Percentiles rank a stretch among this genome's conserved stretches.
phyloP scores from a whole-genome alignment of 2,329 filamentous ascomycete genomes.

The Nigrospora oryzae region DNA sequence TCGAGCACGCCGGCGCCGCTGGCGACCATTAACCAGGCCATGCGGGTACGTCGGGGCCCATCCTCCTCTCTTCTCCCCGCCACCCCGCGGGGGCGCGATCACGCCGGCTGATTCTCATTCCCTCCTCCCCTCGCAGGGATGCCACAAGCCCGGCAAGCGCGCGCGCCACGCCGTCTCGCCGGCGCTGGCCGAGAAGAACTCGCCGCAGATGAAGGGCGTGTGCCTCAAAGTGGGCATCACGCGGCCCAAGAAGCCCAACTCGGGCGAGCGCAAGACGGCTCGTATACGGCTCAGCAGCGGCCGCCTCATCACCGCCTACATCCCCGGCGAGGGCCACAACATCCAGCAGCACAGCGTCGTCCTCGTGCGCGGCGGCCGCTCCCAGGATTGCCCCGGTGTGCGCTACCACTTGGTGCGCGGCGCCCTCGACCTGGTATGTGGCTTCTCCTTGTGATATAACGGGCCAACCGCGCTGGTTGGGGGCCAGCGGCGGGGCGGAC shows the following conservation, averaged over 20 bases:
- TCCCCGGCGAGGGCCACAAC: constrained; percentile 96
- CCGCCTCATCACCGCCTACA: constrained; percentile 83
- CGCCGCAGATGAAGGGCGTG: constrained; percentile 87
- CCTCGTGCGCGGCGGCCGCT: constrained; percentile 83
- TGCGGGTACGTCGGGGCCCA: constrained; percentile 33
- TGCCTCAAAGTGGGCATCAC: constrained; percentile 90
- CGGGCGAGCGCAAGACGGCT: constrained; percentile 90
- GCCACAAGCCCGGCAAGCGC: constrained; percentile 62
- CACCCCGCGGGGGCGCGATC: neutral
- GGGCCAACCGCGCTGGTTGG: too few relatives aligned
- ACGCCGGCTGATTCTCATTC: neutral
- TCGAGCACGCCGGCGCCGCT: constrained; percentile 46
- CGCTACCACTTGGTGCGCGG: constrained; percentile 90
- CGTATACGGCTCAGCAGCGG: constrained; percentile 84
- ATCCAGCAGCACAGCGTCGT: constrained; percentile 98
- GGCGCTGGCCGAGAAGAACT: constrained; percentile 58
- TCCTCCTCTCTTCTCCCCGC: neutral
- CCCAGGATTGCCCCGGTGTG: constrained; percentile 97
- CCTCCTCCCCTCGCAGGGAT: constrained; percentile 43
- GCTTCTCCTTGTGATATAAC: neutral
- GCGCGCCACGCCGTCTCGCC: constrained; percentile 84
- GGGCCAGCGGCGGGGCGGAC: too few relatives aligned
- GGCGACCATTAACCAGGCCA: constrained; percentile 67
- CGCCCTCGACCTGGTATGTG: constrained; percentile 81
- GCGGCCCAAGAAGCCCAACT: constrained; percentile 98